phyloP scores from a whole-genome alignment of 345 rosid genomes.

The Eucalyptus shirleyi region DNA sequence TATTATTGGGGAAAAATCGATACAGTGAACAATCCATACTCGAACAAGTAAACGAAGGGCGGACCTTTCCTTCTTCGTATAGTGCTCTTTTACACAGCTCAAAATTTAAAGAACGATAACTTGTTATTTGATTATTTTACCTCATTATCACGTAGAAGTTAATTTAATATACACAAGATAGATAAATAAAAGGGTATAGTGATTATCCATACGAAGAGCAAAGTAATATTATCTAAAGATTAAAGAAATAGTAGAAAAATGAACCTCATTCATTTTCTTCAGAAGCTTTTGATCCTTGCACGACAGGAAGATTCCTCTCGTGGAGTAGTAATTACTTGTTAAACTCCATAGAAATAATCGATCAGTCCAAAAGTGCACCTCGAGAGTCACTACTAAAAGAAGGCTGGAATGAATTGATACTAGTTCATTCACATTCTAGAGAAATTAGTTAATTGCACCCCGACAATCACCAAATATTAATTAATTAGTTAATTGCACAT shows the following conservation, averaged over 20 bases:
- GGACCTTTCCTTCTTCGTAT: background rate
- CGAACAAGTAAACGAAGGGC: background rate
- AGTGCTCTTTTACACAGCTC: background rate
- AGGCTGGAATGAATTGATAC: no score
- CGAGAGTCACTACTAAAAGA: background rate
- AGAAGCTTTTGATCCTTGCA: background rate
- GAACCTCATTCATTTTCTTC: background rate
- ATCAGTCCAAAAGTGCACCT: no score
- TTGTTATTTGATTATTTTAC: background rate
- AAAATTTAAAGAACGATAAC: background rate
- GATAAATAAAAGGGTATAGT: background rate
- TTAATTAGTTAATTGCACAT: no score
- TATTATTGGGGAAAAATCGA: background rate
- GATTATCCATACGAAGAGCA: background rate
- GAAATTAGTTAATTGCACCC: no score
- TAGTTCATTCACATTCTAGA: no score
- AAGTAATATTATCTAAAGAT: no score
- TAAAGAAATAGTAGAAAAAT: background rate
- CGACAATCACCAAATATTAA: no score
- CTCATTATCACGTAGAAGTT: background rate
- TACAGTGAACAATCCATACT: background rate
- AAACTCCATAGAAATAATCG: background rate
- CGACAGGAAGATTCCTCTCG: background rate
- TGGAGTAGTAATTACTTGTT: background rate
- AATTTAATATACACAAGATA: background rate